A percentile compares a stretch with the other conserved stretches of the same genome.
Conservation (phyloP, 768 basidiomycete species). For the Symmetrospora coprosmae region DNA sequence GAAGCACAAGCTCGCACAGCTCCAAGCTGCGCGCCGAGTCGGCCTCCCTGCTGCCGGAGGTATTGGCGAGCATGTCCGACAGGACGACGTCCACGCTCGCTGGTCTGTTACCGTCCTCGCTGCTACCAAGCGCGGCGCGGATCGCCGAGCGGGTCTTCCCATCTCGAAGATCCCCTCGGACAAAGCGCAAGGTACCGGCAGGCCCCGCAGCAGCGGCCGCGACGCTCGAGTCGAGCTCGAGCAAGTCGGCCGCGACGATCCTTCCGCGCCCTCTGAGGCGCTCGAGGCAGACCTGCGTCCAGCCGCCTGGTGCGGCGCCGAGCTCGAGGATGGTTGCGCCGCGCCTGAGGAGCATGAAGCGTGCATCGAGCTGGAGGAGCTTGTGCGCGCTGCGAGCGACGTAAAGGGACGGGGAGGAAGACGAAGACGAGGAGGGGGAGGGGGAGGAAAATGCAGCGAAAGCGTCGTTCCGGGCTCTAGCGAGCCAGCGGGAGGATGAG, state of each 20-base stretch:
- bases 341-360: conserved; percentile 40
- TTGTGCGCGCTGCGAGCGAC: conserved; percentile 86
- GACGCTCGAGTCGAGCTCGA: conserved; percentile 49
- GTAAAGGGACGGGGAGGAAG: too few relatives aligned
- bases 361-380: conserved; percentile 61
- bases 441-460: too few relatives aligned
- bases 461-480: too few relatives aligned
- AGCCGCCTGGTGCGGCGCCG: conserved; percentile 84
- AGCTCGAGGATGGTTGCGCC: conserved; percentile 56
- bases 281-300: conserved; percentile 69
- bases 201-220: neutral
- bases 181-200: conserved; percentile 44
- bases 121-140: conserved; percentile 30
- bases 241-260: conserved; percentile 67
- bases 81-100: conserved; percentile 60
- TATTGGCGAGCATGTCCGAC: conserved; percentile 80
- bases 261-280: conserved; percentile 42
- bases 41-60: conserved; percentile 52
- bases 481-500: too few relatives aligned
- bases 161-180: conserved; percentile 65
- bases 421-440: too few relatives aligned
- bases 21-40: conserved; percentile 59
- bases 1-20: conserved; percentile 58
- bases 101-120: conserved; percentile 23
- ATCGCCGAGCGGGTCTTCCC: conserved; percentile 37